Conservation (phyloP, 192 early-diverging fungal species). For the Coemansia sp. region DNA sequence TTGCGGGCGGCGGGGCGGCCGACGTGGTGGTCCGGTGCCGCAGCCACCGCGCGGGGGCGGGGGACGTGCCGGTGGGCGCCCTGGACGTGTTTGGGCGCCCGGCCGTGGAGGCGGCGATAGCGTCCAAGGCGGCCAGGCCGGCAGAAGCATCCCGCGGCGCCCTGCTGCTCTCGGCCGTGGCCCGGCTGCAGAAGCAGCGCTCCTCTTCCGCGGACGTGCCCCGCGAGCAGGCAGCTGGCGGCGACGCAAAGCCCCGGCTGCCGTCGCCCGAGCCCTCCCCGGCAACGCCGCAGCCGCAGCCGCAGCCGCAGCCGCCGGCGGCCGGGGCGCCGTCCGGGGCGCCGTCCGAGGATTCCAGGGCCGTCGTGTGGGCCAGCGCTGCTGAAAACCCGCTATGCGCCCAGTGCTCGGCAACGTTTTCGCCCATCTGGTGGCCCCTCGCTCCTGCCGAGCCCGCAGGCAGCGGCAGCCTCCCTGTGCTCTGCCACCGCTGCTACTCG, state of each 20-base stretch:
- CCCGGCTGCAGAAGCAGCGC: neutral
- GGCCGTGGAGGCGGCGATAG: conserved; percentile 20
- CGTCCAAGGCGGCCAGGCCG: conserved; percentile 11
- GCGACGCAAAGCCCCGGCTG: neutral
- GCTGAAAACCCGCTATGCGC: conserved; percentile 26
- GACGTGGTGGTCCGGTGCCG: conserved; percentile 12
- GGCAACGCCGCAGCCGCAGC: neutral
- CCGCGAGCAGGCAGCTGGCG: neutral
- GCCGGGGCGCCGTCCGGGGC: too few relatives aligned
- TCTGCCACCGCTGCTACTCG: conserved; percentile 48
- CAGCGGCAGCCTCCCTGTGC: conserved; percentile 9
- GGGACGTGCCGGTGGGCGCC: conserved; percentile 11
- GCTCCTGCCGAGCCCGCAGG: neutral
- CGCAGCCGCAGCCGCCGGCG: neutral
- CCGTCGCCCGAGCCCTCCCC: conserved; percentile 8
- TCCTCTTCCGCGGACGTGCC: neutral
- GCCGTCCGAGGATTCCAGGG: neutral
- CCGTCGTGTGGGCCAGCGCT: conserved; percentile 25
- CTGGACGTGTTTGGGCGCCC: conserved; percentile 14
- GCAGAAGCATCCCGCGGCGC: conserved; percentile 7
- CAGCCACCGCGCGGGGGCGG: neutral
- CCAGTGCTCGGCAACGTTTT: conserved; percentile 24
- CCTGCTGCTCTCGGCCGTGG: conserved; percentile 6
- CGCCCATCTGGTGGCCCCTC: conserved; percentile 50
- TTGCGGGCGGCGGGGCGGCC: neutral